Base-by-base conservation (phyloP, 1,284 basidiomycete species). In the Ceratobasidium sp. region DNA sequence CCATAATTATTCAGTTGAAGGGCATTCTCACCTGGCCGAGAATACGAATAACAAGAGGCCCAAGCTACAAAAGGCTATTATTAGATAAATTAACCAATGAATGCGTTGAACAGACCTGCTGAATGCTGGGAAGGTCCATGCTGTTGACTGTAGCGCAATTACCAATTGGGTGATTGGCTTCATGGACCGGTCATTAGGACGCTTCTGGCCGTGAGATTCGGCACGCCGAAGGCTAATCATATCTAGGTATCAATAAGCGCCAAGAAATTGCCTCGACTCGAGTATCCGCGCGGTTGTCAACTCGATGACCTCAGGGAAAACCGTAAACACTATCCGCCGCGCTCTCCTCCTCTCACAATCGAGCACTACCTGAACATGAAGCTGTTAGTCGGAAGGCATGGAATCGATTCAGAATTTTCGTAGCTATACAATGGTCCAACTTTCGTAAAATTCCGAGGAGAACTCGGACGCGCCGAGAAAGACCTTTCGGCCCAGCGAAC, bases 21-120 rank as follows among this genome's bases (percentile, higher is more conserved):
- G 44, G 50, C 49, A 30, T 30, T 78, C 82, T 75, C 77, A 90
- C 92, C 87, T 93, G 91, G 5, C 90, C 92, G 18, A 93, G 81
- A 18, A 93, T 83, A 75, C 92, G 84, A 14, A 88, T 82, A 0
- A 92, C 87, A 73, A 85, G 83, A 49, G 86, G 83, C 76, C 87
- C 91, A 57, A 93, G 81, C 91, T 92, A 35, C 6, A 61, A 32
- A 23, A 66, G 21, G 8, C 14, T 38, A 52, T n/a, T 21, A 55
- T 18, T 23, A 5, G 50, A 28, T 54, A 55, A 44, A 18, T 57
- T 21, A 41, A 3, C 13, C 21, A 35, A 32, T 4, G 18, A 43
- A 38, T 1, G 38, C 11, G 30, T 47, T 32, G 16, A 23, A 70
- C 66, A 26, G 9, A 58, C 66, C 35, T 21, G 66, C 21, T 70